phyloP scores from a whole-genome alignment of 768 basidiomycete genomes.

The Boletus patriciae region DNA sequence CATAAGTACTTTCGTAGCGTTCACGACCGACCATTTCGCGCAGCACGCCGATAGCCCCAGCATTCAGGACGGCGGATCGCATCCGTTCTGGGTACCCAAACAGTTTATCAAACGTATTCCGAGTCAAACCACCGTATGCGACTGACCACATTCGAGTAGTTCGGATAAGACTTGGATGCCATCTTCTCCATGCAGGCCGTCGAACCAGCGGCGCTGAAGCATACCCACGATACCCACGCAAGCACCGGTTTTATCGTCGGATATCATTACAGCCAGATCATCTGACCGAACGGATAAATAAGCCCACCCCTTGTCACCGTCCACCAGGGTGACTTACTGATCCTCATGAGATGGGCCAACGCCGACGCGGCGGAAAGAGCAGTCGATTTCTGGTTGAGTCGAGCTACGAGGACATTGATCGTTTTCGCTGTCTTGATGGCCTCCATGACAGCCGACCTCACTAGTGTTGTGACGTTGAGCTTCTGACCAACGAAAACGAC shows the following conservation, averaged over 20 bases:
- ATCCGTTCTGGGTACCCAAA: slow-evolving; percentile 12
- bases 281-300: slow-evolving; percentile 9
- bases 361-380: slow-evolving; percentile 22
- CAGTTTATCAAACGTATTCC: neutral
- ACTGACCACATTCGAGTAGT: slow-evolving; percentile 25
- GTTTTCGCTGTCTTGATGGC: slow-evolving; percentile 19
- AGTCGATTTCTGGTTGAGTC: slow-evolving; percentile 15
- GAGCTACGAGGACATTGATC: slow-evolving; percentile 17
- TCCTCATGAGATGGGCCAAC: slow-evolving; percentile 15
- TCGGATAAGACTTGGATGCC: slow-evolving; percentile 19
- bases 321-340: slow-evolving; percentile 17
- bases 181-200: slow-evolving; percentile 28
- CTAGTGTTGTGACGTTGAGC: neutral
- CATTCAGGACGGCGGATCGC: slow-evolving; percentile 14
- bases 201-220: slow-evolving; percentile 31
- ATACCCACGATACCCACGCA: slow-evolving; percentile 16
- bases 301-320: neutral
- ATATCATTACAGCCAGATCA: slow-evolving; percentile 13
- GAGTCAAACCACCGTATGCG: too few species aligned
- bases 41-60: slow-evolving; percentile 13
- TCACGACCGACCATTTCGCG: slow-evolving; percentile 15
- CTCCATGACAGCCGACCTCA: slow-evolving; percentile 7
- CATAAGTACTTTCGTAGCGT: slow-evolving; percentile 9
- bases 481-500: neutral
- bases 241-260: slow-evolving; percentile 2